Evolutionary conservation across 2,329 filamentous ascomycete genomes (phyloP), one percentile per base, ranked within the genome.

Genomic region (Venturia pyrina): DNA sequence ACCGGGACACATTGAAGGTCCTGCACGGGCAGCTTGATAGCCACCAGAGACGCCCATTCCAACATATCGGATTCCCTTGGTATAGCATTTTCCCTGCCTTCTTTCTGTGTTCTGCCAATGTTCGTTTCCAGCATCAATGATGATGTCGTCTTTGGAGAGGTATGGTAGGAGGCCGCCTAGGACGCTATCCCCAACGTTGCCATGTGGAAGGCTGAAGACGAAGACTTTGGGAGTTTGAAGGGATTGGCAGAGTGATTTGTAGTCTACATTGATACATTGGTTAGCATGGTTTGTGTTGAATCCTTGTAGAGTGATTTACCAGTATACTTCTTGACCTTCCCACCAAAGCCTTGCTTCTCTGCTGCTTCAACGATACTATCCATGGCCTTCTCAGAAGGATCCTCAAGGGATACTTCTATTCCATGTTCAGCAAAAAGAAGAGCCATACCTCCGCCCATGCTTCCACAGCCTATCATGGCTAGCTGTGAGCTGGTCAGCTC

Each of bases 111-210:
- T 85, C 44, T 80, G 75, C 75, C 85, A 89, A 71, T 88, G 80
- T 74, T 90, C 87, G 70, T 90, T 90, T 0, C 84, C 85, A 11
- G 84, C 85, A 71, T 90, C 87, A 41, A 90, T 79, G 65, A 90
- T 85, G 63, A 90, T 84, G 71, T 90, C 87, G 17, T 83, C 84
- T 57, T 78, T 77, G 21, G 81, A 78, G 3, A 90, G 76, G 67
- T 83, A 77, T 1, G 79, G 78, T 69, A 80, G 78, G 37, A 86
- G 66, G 65, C 77, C 75, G 66, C 76, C 75, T 1, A 82, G 73
- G 1, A 82, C 80, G 3, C 72, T 76, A 69, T 83, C 80, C n/a
- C 78, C 80, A 1, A 79, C 76, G 34, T 69, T 71, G 11, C 80
- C 77, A 67, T 85, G 82, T 1, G 82, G 82, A 5, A 83, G 74